Base-by-base conservation (phyloP, 306 rosid genomes). In the Vachellia pachyceras region DNA sequence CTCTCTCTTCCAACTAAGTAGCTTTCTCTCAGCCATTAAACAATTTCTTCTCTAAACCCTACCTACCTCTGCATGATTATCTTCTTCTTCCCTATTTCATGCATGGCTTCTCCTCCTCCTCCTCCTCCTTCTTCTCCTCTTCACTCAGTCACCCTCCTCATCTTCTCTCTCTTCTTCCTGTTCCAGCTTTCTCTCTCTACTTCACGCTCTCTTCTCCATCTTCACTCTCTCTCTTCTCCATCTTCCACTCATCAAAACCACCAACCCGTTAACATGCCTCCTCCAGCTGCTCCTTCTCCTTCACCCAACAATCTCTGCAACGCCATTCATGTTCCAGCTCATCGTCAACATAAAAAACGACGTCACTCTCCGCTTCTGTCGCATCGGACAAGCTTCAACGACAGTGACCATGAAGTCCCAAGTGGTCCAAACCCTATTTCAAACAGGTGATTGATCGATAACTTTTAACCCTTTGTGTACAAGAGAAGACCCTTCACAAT, bases 361-460 rank as follows among this genome's bases (percentile, higher is more conserved):
- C 69, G 45, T 40, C 52, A 52, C n/a, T 65, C 77, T 80, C 41
- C 77, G 20, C 64, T 84, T 80, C 82, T 85, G 58, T 71, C 91
- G 93, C 55, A 84, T 77, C 81, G 84, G 67, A 83, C 72, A 83
- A 83, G 76, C 82, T 90, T 89, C 85, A 86, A 83, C 78, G 90
- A 80, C 0, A 80, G 88, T 84, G 89, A 78, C 57, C 97, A 91
- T 86, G 94, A 94, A 86, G 97, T 94, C 11, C 98, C 98, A 41
- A 94, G 98, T 82, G 98, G 98, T 81, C 98, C 98, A 46, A 94
- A 91, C 67, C 98, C 97, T 73, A 94, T 91, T 83, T 94, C 98
- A 74, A 94, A 91, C 75, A 92, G 94, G 95, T 92, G 82, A 93
- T 47, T 47, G 33, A 29, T 29, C 33, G 33, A 29, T 29, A 29